Conservation (phyloP, 2,329 filamentous ascomycete genomes). For the Xylaria sp. region DNA sequence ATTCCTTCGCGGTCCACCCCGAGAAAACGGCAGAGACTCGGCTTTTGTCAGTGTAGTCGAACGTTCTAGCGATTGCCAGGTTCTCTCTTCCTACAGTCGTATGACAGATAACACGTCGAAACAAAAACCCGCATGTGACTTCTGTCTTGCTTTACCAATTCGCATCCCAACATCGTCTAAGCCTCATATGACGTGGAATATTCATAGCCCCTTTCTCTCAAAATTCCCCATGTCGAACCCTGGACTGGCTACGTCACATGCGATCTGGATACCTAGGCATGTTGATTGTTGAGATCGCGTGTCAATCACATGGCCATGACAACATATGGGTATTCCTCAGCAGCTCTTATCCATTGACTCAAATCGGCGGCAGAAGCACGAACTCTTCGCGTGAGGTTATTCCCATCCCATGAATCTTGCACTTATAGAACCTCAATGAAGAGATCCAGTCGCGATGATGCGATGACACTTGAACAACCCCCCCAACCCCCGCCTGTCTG, state of each 20-base stretch:
- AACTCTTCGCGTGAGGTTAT: background rate
- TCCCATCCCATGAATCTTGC: background rate
- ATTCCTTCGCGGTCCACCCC: slow-evolving; percentile 15
- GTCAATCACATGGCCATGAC: background rate
- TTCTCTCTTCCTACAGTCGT: slow-evolving; percentile 13
- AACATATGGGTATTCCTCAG: background rate
- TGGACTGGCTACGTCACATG: background rate
- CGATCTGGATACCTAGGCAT: background rate
- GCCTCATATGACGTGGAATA: slow-evolving; percentile 12
- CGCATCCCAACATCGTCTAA: slow-evolving; percentile 4
- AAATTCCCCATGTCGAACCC: background rate
- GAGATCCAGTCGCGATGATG: background rate
- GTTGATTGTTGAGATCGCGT: background rate
- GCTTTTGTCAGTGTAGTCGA: slow-evolving; percentile 15
- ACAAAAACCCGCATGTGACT: background rate
- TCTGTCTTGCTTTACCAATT: slow-evolving; percentile 17
- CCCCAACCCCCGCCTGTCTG: background rate
- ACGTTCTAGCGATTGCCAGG: slow-evolving; percentile 21
- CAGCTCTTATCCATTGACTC: background rate
- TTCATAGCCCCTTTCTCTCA: slow-evolving; percentile 2
- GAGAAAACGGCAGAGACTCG: slow-evolving; percentile 25
- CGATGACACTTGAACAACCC: slow-evolving; percentile 1
- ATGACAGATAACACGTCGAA: slow-evolving; percentile 16
- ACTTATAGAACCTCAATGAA: background rate
- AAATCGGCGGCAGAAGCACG: background rate